Evolutionary conservation across 495 filamentous ascomycete species (phyloP), one percentile per base, ranked within the genome.

Genomic region (Xylona heveae): DNA sequence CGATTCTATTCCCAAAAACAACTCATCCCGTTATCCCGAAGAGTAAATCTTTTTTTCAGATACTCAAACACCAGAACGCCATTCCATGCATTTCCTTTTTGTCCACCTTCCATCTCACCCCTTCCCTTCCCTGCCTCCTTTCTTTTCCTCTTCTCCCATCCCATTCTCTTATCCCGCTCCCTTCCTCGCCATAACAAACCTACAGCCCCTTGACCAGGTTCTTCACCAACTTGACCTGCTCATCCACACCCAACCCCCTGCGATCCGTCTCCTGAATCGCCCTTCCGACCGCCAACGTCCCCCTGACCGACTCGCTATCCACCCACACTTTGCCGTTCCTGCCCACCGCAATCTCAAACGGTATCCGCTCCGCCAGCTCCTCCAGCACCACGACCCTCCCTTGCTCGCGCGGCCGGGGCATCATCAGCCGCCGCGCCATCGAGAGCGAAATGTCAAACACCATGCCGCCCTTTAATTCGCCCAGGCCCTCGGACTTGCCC

Each of bases 301-400:
- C 66, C 49, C 57, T 64, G 17, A 74, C 50, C 28, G 61, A 73
- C 1, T 57, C 54, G 37, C 59, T 65, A 41, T 80, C 68, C 12
- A 95, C 74, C 88, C 88, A 94, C 22, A 94, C 65, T 55, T 67
- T 76, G 14, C 88, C 88, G 50, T 97, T 97, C 48, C 84, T 71
- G 15, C 90, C 90, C 17, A 93, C 80, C 3, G 88, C 88, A 37
- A 88, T 72, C 59, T 97, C 88, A 53, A 94, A 97, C 31, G 66
- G 64, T 26, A 85, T 57, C 30, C 71, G 77, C 42, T 64, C 70
- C 10, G 73, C 84, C n/a, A 95, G 53, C 43, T 82, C 78, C 37
- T 91, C 80, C 30, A 95, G 49, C 13, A 95, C 49, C 3, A 60
- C 66, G 18, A 85, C 60, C 3, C 78, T 62, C 24, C 62, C 69